A percentile compares a stretch with the other conserved stretches of the same genome.
phyloP scores from a whole-genome alignment of 23 red algal species.

The Agarophyton chilense region DNA sequence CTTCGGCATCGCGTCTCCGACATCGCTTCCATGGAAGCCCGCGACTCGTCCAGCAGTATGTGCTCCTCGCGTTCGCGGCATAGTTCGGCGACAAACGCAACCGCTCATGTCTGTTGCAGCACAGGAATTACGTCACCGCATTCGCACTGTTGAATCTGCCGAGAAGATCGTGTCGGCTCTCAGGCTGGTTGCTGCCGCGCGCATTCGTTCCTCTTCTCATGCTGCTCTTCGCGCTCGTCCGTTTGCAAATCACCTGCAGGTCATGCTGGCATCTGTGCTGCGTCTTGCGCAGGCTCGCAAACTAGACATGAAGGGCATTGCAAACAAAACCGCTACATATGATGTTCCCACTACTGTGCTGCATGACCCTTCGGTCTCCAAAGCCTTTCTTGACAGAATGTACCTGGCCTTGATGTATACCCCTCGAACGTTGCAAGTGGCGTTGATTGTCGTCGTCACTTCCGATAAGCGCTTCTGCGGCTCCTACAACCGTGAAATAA shows the following conservation, averaged over 20 bases:
- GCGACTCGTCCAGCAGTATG: background rate
- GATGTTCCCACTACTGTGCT: background rate
- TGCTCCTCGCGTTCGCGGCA: background rate
- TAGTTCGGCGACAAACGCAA: background rate
- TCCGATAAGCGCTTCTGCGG: constrained; percentile 77
- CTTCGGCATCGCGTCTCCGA: background rate
- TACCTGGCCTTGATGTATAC: constrained; percentile 47
- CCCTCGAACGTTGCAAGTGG: background rate
- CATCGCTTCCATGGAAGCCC: background rate
- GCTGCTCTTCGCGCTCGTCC: constrained; percentile 70
- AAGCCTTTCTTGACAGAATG: constrained; percentile 55
- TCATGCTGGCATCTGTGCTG: constrained; percentile 49
- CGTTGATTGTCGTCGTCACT: constrained; percentile 51
- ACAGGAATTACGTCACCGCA: constrained; percentile 61
- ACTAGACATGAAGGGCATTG: constrained; percentile 46
- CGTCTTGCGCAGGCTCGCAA: background rate
- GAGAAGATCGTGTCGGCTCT: constrained; percentile 78
- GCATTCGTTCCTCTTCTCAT: constrained; percentile 60
- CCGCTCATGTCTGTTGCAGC: constrained; percentile 29
- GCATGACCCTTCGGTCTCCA: constrained; percentile 49
- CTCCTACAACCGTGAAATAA: constrained; percentile 61
- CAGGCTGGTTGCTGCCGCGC: constrained; percentile 71
- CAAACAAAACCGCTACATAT: constrained; percentile 6
- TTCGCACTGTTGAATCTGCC: constrained; percentile 61
- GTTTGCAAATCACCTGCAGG: constrained; percentile 61